A percentile compares a stretch with the other conserved stretches of the same genome.
Evolutionary conservation across 2,329 filamentous ascomycete species (phyloP).

Genomic region (Neopestalotiopsis sp.): DNA sequence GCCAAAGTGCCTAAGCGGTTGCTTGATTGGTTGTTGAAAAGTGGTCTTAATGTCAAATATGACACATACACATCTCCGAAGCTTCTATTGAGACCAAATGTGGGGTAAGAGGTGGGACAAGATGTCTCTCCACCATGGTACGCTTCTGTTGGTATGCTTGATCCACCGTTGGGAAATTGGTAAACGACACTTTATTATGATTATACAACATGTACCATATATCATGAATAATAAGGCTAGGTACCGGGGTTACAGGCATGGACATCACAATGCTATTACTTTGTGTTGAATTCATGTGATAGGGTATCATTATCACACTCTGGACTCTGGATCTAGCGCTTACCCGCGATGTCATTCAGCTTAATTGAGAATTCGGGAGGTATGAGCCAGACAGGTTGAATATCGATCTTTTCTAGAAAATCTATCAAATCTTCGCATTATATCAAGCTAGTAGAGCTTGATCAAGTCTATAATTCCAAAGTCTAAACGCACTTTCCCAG

Average conservation of each 20-base stretch:
- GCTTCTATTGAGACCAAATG: neutral
- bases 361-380: no score
- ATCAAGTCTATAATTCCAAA: neutral
- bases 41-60: neutral
- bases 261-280: no score
- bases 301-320: no score
- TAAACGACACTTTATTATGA: no score
- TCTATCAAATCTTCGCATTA: neutral
- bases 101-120: neutral
- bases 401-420: neutral
- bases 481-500: constrained; percentile 25
- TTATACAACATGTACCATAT: no score
- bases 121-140: neutral
- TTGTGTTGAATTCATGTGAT: no score
- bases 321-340: no score
- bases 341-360: no score
- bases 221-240: no score
- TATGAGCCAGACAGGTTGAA: neutral
- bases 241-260: no score
- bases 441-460: neutral
- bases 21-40: constrained; percentile 6
- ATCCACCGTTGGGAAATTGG: no score
- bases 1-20: constrained; percentile 8
- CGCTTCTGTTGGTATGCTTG: no score
- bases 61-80: neutral